Base-by-base conservation (phyloP, 257 asterid genomes). In the Leptodermis oblonga region DNA sequence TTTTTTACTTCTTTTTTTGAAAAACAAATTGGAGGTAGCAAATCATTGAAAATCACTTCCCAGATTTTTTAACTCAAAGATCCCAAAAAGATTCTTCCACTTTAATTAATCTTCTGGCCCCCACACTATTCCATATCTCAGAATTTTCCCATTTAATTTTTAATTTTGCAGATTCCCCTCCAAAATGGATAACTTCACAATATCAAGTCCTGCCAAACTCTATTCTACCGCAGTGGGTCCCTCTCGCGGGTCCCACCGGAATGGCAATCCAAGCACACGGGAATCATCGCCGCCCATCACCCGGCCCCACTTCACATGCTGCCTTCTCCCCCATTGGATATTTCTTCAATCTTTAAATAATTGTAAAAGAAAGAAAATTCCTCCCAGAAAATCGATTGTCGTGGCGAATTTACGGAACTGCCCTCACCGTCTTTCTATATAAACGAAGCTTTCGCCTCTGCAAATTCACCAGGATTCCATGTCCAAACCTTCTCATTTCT, bases 251-350 rank as follows among this genome's bases (percentile, higher is more conserved):
- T 30, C 59, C 30, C n/a, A 2, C 0, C n/a, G n/a, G n/a, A n/a
- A 51, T 41, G 34, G 70, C 68, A 34, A 71, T 48, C 53, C 73
- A 15, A 42, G 51, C 70, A 37, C 80, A 76, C 83, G 74, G 81
- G 80, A 81, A 81, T 79, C 65, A 78, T 85, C 88, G 86, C 82
- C 87, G 84, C 81, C 85, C 71, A 48, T 55, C 53, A 3, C 3
- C 18, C 82, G 88, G 34, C 80, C 92, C 87, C 81, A 68, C 81
- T 30, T 61, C 61, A 31, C 64, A 51, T 70, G 59, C 79, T 63
- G 52, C 26, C 54, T 37, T 60, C 31, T 4, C 9, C 63, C 34
- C 42, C 13, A 42, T 55, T 62, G 68, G 68, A 70, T 53, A 67
- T 49, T 67, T 30, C 30, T 7, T 22, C 3, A 5, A 18, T 30